Conservation (phyloP, 2,329 filamentous ascomycete genomes). For the Beauveria sp. region DNA sequence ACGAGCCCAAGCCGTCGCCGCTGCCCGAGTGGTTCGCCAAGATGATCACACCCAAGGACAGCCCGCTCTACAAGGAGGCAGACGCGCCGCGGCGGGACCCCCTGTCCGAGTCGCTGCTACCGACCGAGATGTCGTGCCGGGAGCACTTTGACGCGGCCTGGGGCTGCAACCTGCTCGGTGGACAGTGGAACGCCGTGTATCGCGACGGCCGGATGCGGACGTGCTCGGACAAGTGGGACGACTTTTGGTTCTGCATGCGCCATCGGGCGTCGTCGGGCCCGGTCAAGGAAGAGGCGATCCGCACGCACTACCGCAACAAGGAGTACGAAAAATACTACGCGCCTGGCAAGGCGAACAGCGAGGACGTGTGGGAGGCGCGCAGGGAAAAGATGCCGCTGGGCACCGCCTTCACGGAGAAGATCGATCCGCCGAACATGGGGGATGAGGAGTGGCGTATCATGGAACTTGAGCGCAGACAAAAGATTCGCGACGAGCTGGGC, state of each 20-base stretch:
- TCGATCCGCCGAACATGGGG: constrained; percentile 29
- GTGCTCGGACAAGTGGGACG: constrained; percentile 80
- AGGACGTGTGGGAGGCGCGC: constrained; percentile 83
- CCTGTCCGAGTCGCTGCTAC: constrained; percentile 63
- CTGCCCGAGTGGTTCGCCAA: constrained; percentile 7
- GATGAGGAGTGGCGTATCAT: constrained; percentile 37
- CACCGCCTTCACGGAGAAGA: constrained; percentile 35
- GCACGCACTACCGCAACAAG: constrained; percentile 61
- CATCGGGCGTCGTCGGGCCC: constrained; percentile 55
- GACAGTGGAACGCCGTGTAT: constrained; percentile 89
- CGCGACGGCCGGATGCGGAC: constrained; percentile 69
- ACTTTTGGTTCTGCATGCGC: constrained; percentile 98
- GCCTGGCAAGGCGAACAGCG: constrained; percentile 60
- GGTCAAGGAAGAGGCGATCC: constrained; percentile 54
- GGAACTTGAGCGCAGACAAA: constrained; percentile 26
- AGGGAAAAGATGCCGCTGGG: constrained; percentile 48
- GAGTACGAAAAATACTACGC: constrained; percentile 60
- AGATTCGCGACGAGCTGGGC: constrained; percentile 27
- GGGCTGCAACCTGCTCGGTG: constrained; percentile 86
- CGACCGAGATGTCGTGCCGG: constrained; percentile 79
- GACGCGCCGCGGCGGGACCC: constrained; percentile 29
- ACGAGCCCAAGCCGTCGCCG: constrained; percentile 5
- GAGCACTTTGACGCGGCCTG: constrained; percentile 87
- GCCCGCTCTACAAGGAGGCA: constrained; percentile 8
- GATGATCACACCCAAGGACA: constrained; percentile 7